Base-by-base conservation (phyloP, 768 basidiomycete genomes). In the Saitozyma podzolica region DNA sequence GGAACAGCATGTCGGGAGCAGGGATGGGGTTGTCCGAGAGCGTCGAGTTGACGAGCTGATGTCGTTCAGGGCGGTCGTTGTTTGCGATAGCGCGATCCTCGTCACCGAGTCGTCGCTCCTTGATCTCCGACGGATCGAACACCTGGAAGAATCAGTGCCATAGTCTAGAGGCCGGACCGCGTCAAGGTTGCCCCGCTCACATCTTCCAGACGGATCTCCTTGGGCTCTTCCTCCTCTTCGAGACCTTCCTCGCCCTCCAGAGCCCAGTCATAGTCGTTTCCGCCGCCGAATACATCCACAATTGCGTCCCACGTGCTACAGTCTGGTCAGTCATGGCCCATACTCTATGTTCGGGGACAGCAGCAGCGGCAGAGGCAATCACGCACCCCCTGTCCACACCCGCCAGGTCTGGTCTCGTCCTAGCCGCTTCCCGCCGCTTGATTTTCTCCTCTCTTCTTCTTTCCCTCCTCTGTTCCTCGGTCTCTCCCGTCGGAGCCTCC, bases 81-180 rank as follows among this genome's bases (percentile, higher is more conserved):
- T 85, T 86, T 51, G 94, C 88, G 64, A 99, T 94, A 51, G 91
- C 82, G 72, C 95, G 91, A 78, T 99, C 96, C 61, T 91, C 92
- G 66, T 93, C 92, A 3, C 92, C 95, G 39, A 98, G 82, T 83
- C 91, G 83, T 47, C 90, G 86, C 63, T 88, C 88, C 56, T 86
- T 87, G 75, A 99, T 98, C 82, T 97, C 93, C 10, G 94, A 90
- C 0, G 96, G 96, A 76, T 99, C 96, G 69, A 98, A 99, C 64
- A 98, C 92, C 93, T 98, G 70, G 11, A 29, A 29, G 5, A 2
- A 29, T 29, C 29, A 29, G 29, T 29, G 29, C 29, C 29, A 29
- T 29, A 29, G 29, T 5, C 29, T 29, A 54, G 42, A 19, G 8
- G 45, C 7, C n/a, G 43, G 6, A 7, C 2, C 20, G 40, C 17